Evolutionary conservation across 2,329 filamentous ascomycete species (phyloP).

Genomic region (Pseudocercospora macadamiae): DNA sequence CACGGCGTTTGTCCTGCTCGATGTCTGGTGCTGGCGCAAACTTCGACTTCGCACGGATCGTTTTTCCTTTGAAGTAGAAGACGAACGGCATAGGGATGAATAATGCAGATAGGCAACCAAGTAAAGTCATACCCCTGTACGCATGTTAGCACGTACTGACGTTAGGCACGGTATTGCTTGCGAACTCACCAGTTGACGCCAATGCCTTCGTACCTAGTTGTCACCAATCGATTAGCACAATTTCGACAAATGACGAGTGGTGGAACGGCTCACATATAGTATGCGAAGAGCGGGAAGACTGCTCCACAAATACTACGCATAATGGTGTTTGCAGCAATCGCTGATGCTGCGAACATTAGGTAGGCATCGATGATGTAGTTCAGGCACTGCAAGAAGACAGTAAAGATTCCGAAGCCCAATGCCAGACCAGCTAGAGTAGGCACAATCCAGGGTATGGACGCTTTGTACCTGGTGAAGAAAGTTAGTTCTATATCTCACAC

Average conservation of each 20-base stretch:
- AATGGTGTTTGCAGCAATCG: constrained; percentile 43
- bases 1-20: constrained; percentile 39
- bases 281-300: constrained; percentile 52
- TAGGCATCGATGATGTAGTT: constrained; percentile 58
- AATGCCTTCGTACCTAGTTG: constrained; percentile 46
- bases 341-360: constrained; percentile 52
- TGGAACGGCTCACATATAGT: constrained; percentile 30
- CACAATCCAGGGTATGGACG: constrained; percentile 47
- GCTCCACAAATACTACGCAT: constrained; percentile 54
- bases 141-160: no score
- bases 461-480: no score
- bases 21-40: constrained; percentile 48
- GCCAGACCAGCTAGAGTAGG: constrained; percentile 48
- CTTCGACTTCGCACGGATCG: constrained; percentile 46
- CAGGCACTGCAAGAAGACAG: constrained; percentile 44
- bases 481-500: no score
- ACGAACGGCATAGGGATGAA: constrained; percentile 49
- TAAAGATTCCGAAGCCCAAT: constrained; percentile 48
- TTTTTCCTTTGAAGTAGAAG: constrained; percentile 50
- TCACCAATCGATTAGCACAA: constrained; percentile 45
- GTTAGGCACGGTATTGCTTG: neutral
- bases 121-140: constrained; percentile 42
- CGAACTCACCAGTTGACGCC: constrained; percentile 48
- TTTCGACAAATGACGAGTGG: neutral
- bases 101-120: constrained; percentile 48